Base-by-base conservation (phyloP, 805 yeast species). In the Teunomyces panamensis region DNA sequence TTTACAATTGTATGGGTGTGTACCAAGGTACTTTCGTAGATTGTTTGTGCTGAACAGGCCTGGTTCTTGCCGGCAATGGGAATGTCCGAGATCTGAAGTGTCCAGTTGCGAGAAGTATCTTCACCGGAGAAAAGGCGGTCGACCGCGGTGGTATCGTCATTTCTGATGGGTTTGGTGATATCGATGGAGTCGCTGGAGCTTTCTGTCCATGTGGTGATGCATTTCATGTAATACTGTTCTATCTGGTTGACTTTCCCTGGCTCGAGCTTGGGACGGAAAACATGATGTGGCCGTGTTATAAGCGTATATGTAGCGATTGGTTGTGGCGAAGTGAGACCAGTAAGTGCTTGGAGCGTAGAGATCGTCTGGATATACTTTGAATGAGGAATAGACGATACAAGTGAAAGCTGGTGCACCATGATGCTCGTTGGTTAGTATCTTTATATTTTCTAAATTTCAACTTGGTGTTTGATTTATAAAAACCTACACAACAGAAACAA, bases 11-110 rank as follows among this genome's bases (percentile, higher is more conserved):
- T 65, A 56, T 79, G 83, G 47, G 78, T 74, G 54, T 76, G 75
- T 3, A 71, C 74, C 9, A 80, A 59, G 1, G 83, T 79, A 42
- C 81, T 72, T 58, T 85, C 89, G 50, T 84, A 74, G 9, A 88
- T 75, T 13, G 87, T 78, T 61, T 89, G 76, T 3, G 74, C 75
- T 45, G 95, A 49, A 78, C 81, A 20, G 75, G 77, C 46, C 78
- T 84, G 62, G 78, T 77, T 57, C 79, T 75, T 66, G 3, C 92
- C 92, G 8, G 89, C 91, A 5, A 84, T 79, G 1, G 94, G 94
- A 9, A 87, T 84, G 64, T 87, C 95, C 4, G 80, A 71, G 24
- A 83, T 71, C 54, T 80, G 86, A 6, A 87, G 57, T 0, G 84
- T 75, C 92, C 91, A 87, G 35, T 67, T 52, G 57, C 71, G 48